Percentiles rank a stretch among this genome's conserved stretches.
Evolutionary conservation across 192 early-diverging fungal species (phyloP).

Genomic region (Coemansia furcata): DNA sequence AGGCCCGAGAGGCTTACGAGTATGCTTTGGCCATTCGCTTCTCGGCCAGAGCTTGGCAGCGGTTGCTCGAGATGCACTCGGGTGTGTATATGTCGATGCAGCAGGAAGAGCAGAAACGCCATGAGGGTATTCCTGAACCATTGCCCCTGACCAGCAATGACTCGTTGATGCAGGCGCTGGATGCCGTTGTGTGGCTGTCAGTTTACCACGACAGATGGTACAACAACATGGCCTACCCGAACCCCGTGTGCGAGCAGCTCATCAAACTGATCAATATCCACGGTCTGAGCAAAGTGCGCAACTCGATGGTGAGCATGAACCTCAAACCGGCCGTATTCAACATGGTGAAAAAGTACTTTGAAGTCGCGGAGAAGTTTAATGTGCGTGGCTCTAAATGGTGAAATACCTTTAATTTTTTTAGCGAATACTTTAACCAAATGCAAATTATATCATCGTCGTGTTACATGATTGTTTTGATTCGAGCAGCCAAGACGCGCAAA

Average conservation of each 20-base stretch:
- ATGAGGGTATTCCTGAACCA: conserved; percentile 18
- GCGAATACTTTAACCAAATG: background rate
- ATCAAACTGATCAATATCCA: conserved; percentile 84
- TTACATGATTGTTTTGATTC: conserved; percentile 13
- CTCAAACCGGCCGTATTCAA: conserved; percentile 73
- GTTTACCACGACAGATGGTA: conserved; percentile 89
- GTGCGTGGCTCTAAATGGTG: conserved; percentile 69
- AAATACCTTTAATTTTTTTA: conserved; percentile 2
- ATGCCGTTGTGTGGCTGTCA: conserved; percentile 78
- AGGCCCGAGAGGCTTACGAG: conserved; percentile 91
- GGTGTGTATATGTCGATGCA: conserved; percentile 59
- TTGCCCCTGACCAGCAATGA: conserved; percentile 40
- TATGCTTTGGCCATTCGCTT: conserved; percentile 87
- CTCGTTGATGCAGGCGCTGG: conserved; percentile 75
- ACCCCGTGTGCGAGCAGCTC: conserved; percentile 75
- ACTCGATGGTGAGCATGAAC: conserved; percentile 87
- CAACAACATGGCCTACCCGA: conserved; percentile 90
- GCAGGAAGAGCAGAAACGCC: conserved; percentile 55
- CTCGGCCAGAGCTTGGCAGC: conserved; percentile 87
- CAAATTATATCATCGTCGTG: background rate
- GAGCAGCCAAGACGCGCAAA: conserved; percentile 9
- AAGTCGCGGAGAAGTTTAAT: conserved; percentile 68
- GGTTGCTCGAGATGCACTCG: conserved; percentile 71
- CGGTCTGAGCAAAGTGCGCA: conserved; percentile 90
- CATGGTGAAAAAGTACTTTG: conserved; percentile 71